phyloP scores from a whole-genome alignment of 306 rosid species.

The Quercus agrifolia region DNA sequence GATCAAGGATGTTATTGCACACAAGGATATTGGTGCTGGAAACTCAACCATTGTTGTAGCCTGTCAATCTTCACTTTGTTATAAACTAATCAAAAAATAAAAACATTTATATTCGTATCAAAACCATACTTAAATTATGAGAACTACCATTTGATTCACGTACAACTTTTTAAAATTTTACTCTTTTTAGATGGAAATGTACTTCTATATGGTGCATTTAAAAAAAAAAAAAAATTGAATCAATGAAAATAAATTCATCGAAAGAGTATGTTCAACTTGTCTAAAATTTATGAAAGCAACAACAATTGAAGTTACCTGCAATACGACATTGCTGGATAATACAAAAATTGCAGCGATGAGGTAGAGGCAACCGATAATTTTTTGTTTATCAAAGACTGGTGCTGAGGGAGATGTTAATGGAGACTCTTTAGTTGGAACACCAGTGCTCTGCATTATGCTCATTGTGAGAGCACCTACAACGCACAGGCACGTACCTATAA shows the following conservation, averaged over 20 bases:
- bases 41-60: slow-evolving; percentile 63
- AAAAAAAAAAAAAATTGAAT: no score
- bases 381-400: slow-evolving; percentile 43
- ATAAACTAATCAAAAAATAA: not conserved
- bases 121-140: no score
- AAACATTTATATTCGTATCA: not conserved
- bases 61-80: slow-evolving; percentile 20
- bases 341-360: slow-evolving; percentile 57
- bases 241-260: no score
- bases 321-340: slow-evolving; percentile 56
- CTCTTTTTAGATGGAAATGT: no score
- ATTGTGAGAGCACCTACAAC: slow-evolving; percentile 71
- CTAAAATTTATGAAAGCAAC: no score
- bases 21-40: slow-evolving; percentile 78
- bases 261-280: no score
- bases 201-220: no score
- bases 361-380: slow-evolving; percentile 66
- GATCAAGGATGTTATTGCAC: slow-evolving; percentile 63
- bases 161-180: no score
- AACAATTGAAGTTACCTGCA: slow-evolving; percentile 51
- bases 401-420: slow-evolving; percentile 13
- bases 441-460: slow-evolving; percentile 76
- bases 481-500: slow-evolving; percentile 70
- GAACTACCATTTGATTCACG: no score
- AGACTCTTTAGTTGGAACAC: not conserved